These are phyloP conservation scores for Chloranthus sessilifolius DNA, from an alignment of 164 flowering plant genomes.

Conservation along the genomic window DNA sequence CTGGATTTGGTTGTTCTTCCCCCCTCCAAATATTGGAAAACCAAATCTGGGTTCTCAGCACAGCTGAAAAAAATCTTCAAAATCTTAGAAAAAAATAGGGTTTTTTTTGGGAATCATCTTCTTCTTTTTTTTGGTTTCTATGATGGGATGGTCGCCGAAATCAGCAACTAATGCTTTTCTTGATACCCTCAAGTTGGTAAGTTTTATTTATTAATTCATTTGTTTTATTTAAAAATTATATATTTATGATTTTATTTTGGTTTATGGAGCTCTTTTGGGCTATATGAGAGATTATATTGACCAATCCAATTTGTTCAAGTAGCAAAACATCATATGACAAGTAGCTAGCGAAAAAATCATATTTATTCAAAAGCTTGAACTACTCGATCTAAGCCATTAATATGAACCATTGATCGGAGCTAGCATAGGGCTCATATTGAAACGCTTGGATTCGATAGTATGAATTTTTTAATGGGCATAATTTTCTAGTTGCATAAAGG, in stretches of 20 bases:
- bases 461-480: no score
- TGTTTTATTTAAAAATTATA: not conserved
- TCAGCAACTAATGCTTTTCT: constrained; percentile 49
- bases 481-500: no score
- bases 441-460: no score
- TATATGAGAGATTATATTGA: not conserved
- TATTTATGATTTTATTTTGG: not conserved
- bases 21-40: no score
- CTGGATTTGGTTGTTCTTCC: no score
- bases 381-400: not conserved
- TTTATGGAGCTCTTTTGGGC: not conserved
- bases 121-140: no score
- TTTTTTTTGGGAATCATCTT: no score
- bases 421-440: no score
- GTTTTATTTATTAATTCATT: not conserved
- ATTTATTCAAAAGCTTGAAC: not conserved
- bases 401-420: no score
- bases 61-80: no score
- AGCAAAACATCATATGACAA: not conserved
- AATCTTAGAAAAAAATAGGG: no score
- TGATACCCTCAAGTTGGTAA: constrained; percentile 49
- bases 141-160: constrained; percentile 42
- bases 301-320: not conserved
- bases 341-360: not conserved
- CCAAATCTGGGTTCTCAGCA: no score